Evolutionary conservation across 306 rosid species (phyloP).

Genomic region (Mimosa pudica): DNA sequence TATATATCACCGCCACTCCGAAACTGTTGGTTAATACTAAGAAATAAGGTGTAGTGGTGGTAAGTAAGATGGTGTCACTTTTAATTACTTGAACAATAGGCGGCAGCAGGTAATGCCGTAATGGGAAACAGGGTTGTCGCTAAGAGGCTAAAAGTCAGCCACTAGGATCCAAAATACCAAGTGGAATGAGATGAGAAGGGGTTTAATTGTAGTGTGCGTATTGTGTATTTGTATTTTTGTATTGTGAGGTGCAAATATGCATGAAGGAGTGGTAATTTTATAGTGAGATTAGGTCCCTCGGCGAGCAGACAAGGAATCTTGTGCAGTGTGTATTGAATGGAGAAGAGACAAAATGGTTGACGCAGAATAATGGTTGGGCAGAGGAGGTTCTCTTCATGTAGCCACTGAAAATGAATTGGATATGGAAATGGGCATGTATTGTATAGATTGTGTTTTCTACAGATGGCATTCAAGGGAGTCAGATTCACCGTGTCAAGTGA

Average conservation of each 20-base stretch:
- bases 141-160: background rate
- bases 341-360: background rate
- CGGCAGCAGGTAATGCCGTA: no score
- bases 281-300: conserved; percentile 40
- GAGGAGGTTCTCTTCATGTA: conserved; percentile 38
- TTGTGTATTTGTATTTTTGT: no score
- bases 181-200: background rate
- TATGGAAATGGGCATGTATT: background rate
- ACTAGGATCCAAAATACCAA: background rate
- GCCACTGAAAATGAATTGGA: conserved; percentile 22
- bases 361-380: conserved; percentile 3
- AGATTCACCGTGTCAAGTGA: background rate
- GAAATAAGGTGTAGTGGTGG: background rate
- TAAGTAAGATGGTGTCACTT: background rate
- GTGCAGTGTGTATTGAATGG: conserved; percentile 9
- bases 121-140: background rate
- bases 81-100: background rate
- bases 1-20: background rate
- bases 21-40: no score
- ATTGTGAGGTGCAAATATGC: background rate
- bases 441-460: conserved; percentile 3
- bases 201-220: background rate
- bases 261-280: conserved; percentile 16
- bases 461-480: background rate
- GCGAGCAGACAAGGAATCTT: conserved; percentile 49